Conservation (phyloP, 2,329 filamentous ascomycete species). For the Coniochaeta pulveracea region DNA sequence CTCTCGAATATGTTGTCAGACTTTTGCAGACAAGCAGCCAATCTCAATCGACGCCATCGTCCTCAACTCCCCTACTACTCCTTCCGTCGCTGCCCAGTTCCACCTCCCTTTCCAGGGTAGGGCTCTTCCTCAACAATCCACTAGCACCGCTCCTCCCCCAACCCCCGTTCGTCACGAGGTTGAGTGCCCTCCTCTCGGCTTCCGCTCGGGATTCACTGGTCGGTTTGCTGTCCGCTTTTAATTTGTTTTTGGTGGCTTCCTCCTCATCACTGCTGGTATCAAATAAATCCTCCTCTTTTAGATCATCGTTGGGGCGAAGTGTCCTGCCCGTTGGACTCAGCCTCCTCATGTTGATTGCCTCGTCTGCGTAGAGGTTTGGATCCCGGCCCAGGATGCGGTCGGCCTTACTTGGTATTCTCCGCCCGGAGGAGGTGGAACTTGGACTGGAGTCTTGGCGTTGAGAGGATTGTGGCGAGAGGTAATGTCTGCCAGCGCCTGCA, state of each 20-base stretch:
- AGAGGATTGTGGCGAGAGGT: constrained; percentile 11
- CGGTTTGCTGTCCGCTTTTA: constrained; percentile 19
- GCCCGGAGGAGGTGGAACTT: constrained; percentile 11
- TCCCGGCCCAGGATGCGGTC: constrained; percentile 47
- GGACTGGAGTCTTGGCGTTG: constrained; percentile 5
- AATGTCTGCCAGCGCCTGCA: constrained; percentile 21
- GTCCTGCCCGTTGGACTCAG: constrained; percentile 33
- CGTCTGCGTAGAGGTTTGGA: constrained; percentile 42
- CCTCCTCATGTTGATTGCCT: constrained; percentile 30
- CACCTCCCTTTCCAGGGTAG: constrained; percentile 3
- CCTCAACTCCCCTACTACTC: neutral
- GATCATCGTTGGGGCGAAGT: constrained; percentile 24
- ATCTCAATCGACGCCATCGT: constrained; percentile 3
- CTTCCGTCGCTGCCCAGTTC: neutral
- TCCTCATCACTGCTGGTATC: constrained; percentile 12
- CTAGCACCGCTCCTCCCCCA: constrained; percentile 24
- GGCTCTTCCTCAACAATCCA: constrained; percentile 18
- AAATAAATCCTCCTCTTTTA: constrained; percentile 18
- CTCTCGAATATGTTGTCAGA: too few relatives aligned
- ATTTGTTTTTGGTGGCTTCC: constrained; percentile 18
- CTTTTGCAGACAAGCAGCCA: too few relatives aligned
- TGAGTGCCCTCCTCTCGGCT: constrained; percentile 10
- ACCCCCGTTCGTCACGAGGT: constrained; percentile 23
- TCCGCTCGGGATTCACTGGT: constrained; percentile 4
- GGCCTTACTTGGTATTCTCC: constrained; percentile 39